phyloP scores from a whole-genome alignment of 768 basidiomycete species.

The Trametes coccinea region DNA sequence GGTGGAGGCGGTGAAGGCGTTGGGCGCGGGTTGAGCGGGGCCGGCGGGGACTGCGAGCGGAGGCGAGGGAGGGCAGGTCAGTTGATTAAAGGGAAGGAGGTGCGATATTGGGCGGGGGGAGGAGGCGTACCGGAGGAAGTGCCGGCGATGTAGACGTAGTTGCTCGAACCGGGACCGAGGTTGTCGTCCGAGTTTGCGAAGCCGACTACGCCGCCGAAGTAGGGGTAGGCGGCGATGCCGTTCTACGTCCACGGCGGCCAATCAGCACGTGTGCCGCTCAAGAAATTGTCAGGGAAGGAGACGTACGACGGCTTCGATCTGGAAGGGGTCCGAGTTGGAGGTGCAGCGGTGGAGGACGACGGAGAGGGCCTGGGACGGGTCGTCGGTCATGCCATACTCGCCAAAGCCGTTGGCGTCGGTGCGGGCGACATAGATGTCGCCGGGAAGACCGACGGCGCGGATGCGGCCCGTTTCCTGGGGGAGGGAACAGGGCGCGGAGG shows the following conservation, averaged over 20 bases:
- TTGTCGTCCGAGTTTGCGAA: slow-evolving; percentile 8
- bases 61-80: too few relatives aligned
- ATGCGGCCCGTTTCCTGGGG: slow-evolving; percentile 17
- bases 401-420: slow-evolving; percentile 21
- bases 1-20: slow-evolving; percentile 25
- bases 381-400: slow-evolving; percentile 21
- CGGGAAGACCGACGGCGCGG: slow-evolving; percentile 8
- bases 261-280: not conserved
- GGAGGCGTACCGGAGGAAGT: slow-evolving; percentile 12
- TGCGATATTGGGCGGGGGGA: not conserved
- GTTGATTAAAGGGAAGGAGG: not conserved
- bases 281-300: not conserved
- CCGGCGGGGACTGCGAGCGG: slow-evolving; percentile 2
- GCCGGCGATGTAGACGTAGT: slow-evolving; percentile 24
- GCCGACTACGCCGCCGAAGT: slow-evolving; percentile 20
- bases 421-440: slow-evolving; percentile 4
- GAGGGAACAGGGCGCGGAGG: slow-evolving; percentile 5
- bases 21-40: slow-evolving; percentile 7
- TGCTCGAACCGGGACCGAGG: slow-evolving; percentile 10
- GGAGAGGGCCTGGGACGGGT: slow-evolving; percentile 12
- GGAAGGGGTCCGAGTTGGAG: not conserved
- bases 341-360: slow-evolving; percentile 14
- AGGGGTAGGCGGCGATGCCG: slow-evolving; percentile 9
- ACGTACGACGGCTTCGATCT: not conserved
- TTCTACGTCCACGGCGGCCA: slow-evolving; percentile 3